phyloP scores from a whole-genome alignment of 352 stramenopile genomes.

The Blastocystis sp. region DNA sequence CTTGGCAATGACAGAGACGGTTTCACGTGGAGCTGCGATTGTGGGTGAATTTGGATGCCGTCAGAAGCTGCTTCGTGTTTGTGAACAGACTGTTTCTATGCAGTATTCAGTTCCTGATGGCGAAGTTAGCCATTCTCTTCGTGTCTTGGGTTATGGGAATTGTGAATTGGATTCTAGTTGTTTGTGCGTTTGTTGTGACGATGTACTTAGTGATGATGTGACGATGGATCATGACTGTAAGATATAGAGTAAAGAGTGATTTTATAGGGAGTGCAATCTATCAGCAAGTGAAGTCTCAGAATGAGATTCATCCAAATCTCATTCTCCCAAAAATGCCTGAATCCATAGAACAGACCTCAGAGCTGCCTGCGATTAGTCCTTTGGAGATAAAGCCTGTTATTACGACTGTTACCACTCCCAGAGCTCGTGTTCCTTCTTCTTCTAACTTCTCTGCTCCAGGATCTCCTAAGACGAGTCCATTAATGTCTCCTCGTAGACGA shows the following conservation, averaged over 20 bases:
- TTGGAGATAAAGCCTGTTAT: neutral
- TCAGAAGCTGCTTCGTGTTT: neutral
- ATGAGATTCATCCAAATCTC: neutral
- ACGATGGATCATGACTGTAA: neutral
- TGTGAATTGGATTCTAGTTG: neutral
- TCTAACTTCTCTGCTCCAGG: neutral
- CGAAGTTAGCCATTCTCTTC: neutral
- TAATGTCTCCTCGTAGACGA: too few relatives aligned
- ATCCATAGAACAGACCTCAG: neutral
- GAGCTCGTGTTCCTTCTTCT: neutral
- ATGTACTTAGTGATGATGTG: neutral
- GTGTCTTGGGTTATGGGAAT: neutral
- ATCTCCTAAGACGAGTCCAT: neutral
- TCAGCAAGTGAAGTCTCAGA: neutral
- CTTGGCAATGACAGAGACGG: neutral
- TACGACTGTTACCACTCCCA: neutral
- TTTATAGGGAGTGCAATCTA: constrained; percentile 4
- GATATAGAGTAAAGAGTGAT: too few relatives aligned
- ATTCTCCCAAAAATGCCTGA: neutral
- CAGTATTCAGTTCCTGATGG: neutral
- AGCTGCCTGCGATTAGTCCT: neutral
- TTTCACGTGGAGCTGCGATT: neutral
- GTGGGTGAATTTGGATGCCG: neutral
- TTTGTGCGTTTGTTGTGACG: neutral
- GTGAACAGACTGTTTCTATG: neutral